Evolutionary conservation across 306 rosid species (phyloP), one percentile per base, ranked within the genome.

Genomic region (Castanea mollissima): DNA sequence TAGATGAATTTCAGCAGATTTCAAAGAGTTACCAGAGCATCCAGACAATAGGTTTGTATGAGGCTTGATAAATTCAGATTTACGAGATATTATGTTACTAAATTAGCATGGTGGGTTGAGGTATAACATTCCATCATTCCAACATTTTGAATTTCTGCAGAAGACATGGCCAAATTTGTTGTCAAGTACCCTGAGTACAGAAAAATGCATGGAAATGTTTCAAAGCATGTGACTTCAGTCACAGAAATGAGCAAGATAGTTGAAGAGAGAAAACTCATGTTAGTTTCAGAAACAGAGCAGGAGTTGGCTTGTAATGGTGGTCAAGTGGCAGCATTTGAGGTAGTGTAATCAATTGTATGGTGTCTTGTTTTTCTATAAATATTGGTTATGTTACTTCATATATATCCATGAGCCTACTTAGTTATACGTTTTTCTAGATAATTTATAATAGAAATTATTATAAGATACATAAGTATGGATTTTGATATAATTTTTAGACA

Each of bases 291-390:
- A 90, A 90, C 89, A 79, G 99, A 93, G 83, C 94, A 95, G 80
- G 97, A 91, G 75, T 89, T 93, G 91, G 97, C 98, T 85, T 95
- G 99, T 89, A 93, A 87, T 82, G 99, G 94, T 77, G 97, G 98
- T 78, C 97, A 95, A 81, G 92, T 86, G 81, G 97, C 98, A 83
- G 97, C 97, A 85, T 95, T 95, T 88, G 99, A 95, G 99, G 99
- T 95, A 86, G 25, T 51, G 49, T 62, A 62, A 78, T 82, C 55
- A 27, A 13, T 14, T 75, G 2, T 32, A 27, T 65, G n/a, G 31
- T 63, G 79, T 75, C 62, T n/a, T 56, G 54, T 44, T 60, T 55
- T 41, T 71, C 81, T 31, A 35, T 52, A 74, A 70, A 52, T 56
- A 68, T 41, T 81, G 71, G 51, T 76, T 46, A 34, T 52, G 13